Base-by-base conservation (phyloP, 164 flowering plant genomes). In the Tinospora cordifolia region DNA sequence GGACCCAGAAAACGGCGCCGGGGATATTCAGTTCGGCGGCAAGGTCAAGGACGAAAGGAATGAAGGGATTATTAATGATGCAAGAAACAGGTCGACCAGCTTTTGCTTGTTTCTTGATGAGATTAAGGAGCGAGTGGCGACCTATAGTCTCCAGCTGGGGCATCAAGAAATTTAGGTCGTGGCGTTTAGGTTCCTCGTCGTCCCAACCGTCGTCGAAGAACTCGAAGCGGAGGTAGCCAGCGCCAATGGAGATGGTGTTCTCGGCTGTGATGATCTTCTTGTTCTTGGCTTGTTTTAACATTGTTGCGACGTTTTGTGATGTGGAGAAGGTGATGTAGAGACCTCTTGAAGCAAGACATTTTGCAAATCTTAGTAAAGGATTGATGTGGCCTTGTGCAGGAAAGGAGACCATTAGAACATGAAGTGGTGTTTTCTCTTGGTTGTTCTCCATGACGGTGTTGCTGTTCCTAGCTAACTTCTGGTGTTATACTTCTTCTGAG, bases 41-140 rank as follows among this genome's bases (percentile, higher is more conserved):
- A 3, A 90, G 84, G 62, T 88, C 98, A 4, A 82, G 74, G 0
- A 81, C 96, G 94, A 96, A 92, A 0, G 98, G 91, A 3, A 90
- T 73, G 69, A 92, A 90, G 0, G 92, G 87, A 74, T 88, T 92
- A 74, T 80, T 80, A 66, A 92, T 78, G n/a, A 90, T 26, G 72
- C 90, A 92, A 0, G 91, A 76, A 11, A 92, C 85, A 2, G 89
- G 88, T 0, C 86, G 83, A 44, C 80, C 83, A 8, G 71, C 67
- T 6, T 76, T 78, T 1, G 77, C 83, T 44, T 79, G 75, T 10
- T 30, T 71, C 6, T 10, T 22, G 66, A 89, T 63, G 75, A 88
- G 84, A 11, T 41, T 38, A 3, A 86, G 72, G 25, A 90, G 46
- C 0, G 71, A 57, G 14, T 67, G 41, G 0, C 79, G 78, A 1